Conservation (phyloP, 1,284 basidiomycete genomes). For the Butyriboletus appendiculatus region DNA sequence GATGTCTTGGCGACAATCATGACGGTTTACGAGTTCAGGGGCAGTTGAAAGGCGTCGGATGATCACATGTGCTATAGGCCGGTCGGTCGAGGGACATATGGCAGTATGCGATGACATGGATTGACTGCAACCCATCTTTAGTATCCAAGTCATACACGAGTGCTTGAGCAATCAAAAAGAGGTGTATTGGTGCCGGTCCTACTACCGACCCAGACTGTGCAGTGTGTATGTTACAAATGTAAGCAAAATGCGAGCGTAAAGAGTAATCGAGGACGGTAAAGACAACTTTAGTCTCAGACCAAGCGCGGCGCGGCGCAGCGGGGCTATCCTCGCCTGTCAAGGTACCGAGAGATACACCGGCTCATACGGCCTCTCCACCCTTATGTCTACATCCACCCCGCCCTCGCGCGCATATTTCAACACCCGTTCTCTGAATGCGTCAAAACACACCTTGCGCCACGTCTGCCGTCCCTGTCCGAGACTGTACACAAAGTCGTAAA, state of each 20-base stretch:
- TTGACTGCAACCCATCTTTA: no score
- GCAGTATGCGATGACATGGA: neutral
- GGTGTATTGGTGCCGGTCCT: neutral
- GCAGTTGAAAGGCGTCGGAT: no score
- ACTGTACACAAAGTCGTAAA: slow-evolving; percentile 28
- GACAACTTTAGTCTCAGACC: neutral
- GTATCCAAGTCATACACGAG: neutral
- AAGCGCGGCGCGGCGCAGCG: neutral
- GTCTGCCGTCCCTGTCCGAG: slow-evolving; percentile 8
- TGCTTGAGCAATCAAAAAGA: no score
- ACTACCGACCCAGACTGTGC: no score
- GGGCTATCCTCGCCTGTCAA: neutral
- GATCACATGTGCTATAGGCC: no score
- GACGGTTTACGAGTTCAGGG: no score
- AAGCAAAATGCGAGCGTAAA: neutral
- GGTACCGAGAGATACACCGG: slow-evolving; percentile 23
- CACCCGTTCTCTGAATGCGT: slow-evolving; percentile 22
- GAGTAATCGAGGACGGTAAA: neutral
- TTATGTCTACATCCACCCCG: slow-evolving; percentile 27
- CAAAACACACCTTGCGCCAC: slow-evolving; percentile 21
- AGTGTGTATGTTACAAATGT: neutral
- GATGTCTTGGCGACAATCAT: no score
- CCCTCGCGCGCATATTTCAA: slow-evolving; percentile 24
- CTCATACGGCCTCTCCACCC: slow-evolving; percentile 29
- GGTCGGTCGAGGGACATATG: no score